phyloP scores from a whole-genome alignment of 768 basidiomycete species.

The Phlebiopsis flavidoalba region DNA sequence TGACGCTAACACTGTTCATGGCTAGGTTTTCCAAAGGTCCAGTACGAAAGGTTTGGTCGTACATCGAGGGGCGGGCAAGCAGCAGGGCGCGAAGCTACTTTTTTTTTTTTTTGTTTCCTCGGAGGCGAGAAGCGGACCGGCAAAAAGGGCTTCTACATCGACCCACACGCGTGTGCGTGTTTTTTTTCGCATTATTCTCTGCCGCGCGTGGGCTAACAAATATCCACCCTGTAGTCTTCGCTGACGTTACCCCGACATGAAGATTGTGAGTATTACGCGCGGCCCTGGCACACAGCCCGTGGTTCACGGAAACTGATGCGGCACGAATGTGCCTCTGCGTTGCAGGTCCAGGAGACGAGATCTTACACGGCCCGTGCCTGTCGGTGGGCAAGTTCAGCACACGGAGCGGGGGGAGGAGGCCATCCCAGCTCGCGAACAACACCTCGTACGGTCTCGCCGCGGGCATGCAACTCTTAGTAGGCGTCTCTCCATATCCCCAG shows the following conservation, averaged over 20 bases:
- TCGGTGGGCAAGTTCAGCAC: slow-evolving; percentile 77
- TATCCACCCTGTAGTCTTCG: slow-evolving; percentile 55
- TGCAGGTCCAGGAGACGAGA: slow-evolving; percentile 42
- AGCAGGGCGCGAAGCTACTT: slow-evolving; percentile 75
- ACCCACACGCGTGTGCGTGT: slow-evolving; percentile 85
- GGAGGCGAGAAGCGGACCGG: slow-evolving; percentile 77
- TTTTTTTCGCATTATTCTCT: background rate
- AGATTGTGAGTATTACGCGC: slow-evolving; percentile 51
- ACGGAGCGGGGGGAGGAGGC: slow-evolving; percentile 78
- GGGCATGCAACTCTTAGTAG: slow-evolving; percentile 85
- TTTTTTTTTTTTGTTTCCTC: no score
- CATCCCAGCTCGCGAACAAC: slow-evolving; percentile 78
- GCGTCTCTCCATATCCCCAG: slow-evolving; percentile 35
- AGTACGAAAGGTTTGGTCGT: slow-evolving; percentile 83
- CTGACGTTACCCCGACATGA: slow-evolving; percentile 79
- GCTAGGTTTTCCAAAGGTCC: slow-evolving; percentile 73
- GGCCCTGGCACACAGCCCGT: background rate
- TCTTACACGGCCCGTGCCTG: slow-evolving; percentile 94
- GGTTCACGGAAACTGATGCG: background rate
- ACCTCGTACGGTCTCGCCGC: slow-evolving; percentile 90
- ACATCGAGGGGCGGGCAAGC: slow-evolving; percentile 84
- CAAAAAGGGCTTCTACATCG: slow-evolving; percentile 85
- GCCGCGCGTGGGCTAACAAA: background rate
- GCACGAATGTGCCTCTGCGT: background rate
- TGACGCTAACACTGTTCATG: background rate